Evolutionary conservation across 2,329 filamentous ascomycete genomes (phyloP).

Genomic region (Fusarium sp.): DNA sequence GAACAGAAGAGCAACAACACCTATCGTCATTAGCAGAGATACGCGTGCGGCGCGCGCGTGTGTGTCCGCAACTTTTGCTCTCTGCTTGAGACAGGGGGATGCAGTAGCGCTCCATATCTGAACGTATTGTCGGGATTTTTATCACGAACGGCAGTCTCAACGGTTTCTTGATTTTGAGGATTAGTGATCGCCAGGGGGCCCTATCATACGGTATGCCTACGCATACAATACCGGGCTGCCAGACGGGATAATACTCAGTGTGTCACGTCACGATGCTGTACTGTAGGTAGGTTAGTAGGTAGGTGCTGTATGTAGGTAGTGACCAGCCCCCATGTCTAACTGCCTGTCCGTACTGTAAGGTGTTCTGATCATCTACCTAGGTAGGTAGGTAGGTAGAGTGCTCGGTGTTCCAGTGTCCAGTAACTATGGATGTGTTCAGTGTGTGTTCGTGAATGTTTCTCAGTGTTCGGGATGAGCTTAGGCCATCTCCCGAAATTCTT

Average conservation of each 20-base stretch:
- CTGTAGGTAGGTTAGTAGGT: too few species aligned
- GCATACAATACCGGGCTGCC: neutral
- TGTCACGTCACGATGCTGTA: constrained; percentile 33
- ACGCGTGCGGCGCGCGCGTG: too few species aligned
- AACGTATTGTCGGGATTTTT: constrained; percentile 9
- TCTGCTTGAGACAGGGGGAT: neutral
- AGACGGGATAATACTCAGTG: constrained; percentile 4
- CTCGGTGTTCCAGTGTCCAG: constrained; percentile 1
- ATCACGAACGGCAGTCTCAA: constrained; percentile 27
- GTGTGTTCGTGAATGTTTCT: constrained; percentile 2
- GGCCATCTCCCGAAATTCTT: constrained; percentile 43
- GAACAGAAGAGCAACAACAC: neutral
- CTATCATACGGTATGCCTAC: neutral
- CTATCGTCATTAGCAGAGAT: neutral
- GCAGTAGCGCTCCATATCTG: neutral
- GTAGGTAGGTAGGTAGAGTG: neutral
- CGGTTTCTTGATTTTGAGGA: constrained; percentile 35
- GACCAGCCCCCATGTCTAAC: too few species aligned
- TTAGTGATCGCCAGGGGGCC: constrained; percentile 46
- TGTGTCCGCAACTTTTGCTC: neutral
- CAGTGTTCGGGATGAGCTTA: constrained; percentile 15
- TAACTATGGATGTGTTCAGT: neutral
- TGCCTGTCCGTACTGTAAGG: neutral
- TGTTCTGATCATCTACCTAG: neutral
- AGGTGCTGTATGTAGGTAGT: neutral